phyloP scores from a whole-genome alignment of 2,329 filamentous ascomycete genomes.

The Cercospora zeae-maydis region DNA sequence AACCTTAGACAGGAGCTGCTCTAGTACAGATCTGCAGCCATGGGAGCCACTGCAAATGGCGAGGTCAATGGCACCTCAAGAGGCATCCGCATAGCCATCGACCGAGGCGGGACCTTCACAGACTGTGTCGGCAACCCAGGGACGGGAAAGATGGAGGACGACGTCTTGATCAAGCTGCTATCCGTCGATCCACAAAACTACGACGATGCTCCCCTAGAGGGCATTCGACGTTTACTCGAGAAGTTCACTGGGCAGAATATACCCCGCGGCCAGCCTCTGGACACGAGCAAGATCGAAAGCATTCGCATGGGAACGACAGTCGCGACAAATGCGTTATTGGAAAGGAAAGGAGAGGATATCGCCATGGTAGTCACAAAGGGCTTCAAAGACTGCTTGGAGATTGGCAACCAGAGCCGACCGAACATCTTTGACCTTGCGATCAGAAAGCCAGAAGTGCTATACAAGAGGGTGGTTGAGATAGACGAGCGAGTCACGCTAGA shows the following conservation, averaged over 20 bases:
- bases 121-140: constrained; percentile 83
- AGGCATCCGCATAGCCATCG: constrained; percentile 71
- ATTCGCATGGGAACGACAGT: constrained; percentile 97
- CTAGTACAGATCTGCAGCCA: not conserved
- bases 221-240: constrained; percentile 80
- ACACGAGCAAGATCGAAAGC: constrained; percentile 79
- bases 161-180: constrained; percentile 81
- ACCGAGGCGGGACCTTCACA: constrained; percentile 84
- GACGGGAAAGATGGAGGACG: constrained; percentile 64
- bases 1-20: not conserved
- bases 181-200: constrained; percentile 91
- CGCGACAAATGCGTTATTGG: constrained; percentile 84
- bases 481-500: constrained; percentile 88
- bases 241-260: constrained; percentile 72
- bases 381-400: constrained; percentile 81
- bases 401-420: constrained; percentile 86
- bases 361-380: constrained; percentile 83
- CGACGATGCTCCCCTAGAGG: constrained; percentile 83
- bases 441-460: constrained; percentile 79
- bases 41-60: constrained; percentile 17
- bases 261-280: constrained; percentile 72
- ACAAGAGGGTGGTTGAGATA: constrained; percentile 80
- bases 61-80: constrained; percentile 30
- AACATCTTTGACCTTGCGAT: constrained; percentile 91
- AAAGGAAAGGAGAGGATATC: constrained; percentile 85